phyloP scores from a whole-genome alignment of 768 basidiomycete genomes.

The Amanita exitialis region DNA sequence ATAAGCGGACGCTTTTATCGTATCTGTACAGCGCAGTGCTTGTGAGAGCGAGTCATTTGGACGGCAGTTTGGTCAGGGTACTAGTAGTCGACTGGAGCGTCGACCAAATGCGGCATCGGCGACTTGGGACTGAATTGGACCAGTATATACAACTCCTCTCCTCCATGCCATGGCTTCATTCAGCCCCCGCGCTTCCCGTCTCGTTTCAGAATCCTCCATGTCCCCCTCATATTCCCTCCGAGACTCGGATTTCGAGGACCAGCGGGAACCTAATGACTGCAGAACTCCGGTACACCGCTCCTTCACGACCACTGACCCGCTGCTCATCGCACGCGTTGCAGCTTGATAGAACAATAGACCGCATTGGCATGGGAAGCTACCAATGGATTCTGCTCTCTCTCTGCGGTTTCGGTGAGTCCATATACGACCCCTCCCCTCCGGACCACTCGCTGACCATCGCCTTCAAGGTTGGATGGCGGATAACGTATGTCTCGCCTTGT shows the following conservation, averaged over 20 bases:
- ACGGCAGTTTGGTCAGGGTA: background rate
- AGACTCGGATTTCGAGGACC: constrained; percentile 29
- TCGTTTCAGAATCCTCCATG: constrained; percentile 33
- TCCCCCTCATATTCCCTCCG: constrained; percentile 20
- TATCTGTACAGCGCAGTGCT: too few species aligned
- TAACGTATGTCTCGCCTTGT: constrained; percentile 45
- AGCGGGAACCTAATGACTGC: constrained; percentile 26
- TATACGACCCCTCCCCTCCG: background rate
- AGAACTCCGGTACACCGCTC: constrained; percentile 34
- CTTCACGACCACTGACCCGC: background rate
- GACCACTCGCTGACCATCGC: constrained; percentile 4
- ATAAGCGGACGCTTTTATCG: too few species aligned
- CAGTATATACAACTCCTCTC: background rate
- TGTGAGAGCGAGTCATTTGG: too few species aligned
- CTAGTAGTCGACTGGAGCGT: background rate
- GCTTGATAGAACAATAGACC: constrained; percentile 81
- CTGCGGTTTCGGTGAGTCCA: constrained; percentile 76
- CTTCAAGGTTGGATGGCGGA: constrained; percentile 83
- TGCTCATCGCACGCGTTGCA: constrained; percentile 6
- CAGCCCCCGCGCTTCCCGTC: constrained; percentile 36
- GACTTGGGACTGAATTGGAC: background rate
- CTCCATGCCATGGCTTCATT: constrained; percentile 29
- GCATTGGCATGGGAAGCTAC: constrained; percentile 87
- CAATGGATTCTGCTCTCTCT: constrained; percentile 77
- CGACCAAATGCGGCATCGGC: background rate